phyloP scores from a whole-genome alignment of 2,329 filamentous ascomycete species.

The Paraphaeosphaeria sporulosa region DNA sequence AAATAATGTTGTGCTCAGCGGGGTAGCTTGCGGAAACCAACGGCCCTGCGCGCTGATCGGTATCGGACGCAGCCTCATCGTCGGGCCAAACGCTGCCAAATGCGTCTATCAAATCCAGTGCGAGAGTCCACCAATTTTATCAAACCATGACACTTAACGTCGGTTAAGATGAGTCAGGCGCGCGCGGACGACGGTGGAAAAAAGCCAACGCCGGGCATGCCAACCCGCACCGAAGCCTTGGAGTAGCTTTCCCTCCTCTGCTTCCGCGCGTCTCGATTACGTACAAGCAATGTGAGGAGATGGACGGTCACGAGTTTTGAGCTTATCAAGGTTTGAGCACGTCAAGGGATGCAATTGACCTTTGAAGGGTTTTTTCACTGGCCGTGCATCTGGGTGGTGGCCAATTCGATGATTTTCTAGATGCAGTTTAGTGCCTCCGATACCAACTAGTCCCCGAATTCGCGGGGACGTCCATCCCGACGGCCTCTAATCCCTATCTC shows the following conservation, averaged over 20 bases:
- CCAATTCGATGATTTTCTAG: slow-evolving; percentile 2
- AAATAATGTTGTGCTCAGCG: slow-evolving; percentile 37
- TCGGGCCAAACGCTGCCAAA: slow-evolving; percentile 27
- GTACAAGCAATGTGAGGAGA: slow-evolving; percentile 14
- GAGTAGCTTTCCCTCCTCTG: background rate
- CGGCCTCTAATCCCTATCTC: background rate
- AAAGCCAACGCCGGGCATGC: slow-evolving; percentile 9
- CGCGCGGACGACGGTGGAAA: slow-evolving; percentile 8
- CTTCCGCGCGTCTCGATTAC: slow-evolving; percentile 20
- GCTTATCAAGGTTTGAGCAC: background rate
- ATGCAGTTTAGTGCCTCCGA: slow-evolving; percentile 6
- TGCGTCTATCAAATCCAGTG: slow-evolving; percentile 34
- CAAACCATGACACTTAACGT: slow-evolving; percentile 16
- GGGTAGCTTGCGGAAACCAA: slow-evolving; percentile 44
- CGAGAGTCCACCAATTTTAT: slow-evolving; percentile 23
- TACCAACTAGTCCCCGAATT: background rate
- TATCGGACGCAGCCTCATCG: slow-evolving; percentile 42
- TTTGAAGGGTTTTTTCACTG: background rate
- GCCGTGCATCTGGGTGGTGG: background rate
- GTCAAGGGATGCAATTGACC: slow-evolving; percentile 5
- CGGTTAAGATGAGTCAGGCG: slow-evolving; percentile 28
- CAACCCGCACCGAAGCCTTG: slow-evolving; percentile 9
- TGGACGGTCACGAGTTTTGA: background rate
- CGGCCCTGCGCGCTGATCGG: slow-evolving; percentile 36
- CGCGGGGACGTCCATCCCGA: background rate